phyloP scores from a whole-genome alignment of 331 rosid genomes.

The Spiraea crenata region DNA sequence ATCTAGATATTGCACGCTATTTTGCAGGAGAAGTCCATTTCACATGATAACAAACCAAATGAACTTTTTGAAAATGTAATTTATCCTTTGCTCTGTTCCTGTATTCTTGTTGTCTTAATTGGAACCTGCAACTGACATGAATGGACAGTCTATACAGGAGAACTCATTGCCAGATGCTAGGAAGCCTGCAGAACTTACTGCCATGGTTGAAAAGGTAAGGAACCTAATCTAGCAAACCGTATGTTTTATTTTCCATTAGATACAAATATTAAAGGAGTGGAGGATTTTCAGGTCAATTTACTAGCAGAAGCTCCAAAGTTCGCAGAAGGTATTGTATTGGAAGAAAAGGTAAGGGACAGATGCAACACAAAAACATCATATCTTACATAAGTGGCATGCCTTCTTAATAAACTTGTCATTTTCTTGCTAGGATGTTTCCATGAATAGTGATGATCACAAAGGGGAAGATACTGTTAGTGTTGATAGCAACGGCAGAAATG shows the following conservation, averaged over 20 bases:
- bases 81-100: constrained; percentile 7
- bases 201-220: constrained; percentile 38
- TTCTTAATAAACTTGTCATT: background rate
- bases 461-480: constrained; percentile 28
- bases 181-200: constrained; percentile 22
- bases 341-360: constrained; percentile 30
- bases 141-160: constrained; percentile 34
- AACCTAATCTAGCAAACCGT: background rate
- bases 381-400: background rate
- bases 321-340: constrained; percentile 14
- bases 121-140: background rate
- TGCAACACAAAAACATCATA: background rate
- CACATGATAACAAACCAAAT: constrained; percentile 21
- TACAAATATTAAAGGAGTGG: background rate
- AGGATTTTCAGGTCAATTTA: constrained; percentile 29
- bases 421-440: constrained; percentile 32
- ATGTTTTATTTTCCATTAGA: background rate
- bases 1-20: background rate
- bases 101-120: background rate
- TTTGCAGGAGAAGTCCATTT: constrained; percentile 32
- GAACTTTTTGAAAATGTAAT: constrained; percentile 25
- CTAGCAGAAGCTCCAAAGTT: constrained; percentile 23
- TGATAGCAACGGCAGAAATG: constrained; percentile 15
- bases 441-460: constrained; percentile 24
- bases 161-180: constrained; percentile 20